Base-by-base conservation (phyloP, 805 yeast species). In the Wickerhamiella musiphila region DNA sequence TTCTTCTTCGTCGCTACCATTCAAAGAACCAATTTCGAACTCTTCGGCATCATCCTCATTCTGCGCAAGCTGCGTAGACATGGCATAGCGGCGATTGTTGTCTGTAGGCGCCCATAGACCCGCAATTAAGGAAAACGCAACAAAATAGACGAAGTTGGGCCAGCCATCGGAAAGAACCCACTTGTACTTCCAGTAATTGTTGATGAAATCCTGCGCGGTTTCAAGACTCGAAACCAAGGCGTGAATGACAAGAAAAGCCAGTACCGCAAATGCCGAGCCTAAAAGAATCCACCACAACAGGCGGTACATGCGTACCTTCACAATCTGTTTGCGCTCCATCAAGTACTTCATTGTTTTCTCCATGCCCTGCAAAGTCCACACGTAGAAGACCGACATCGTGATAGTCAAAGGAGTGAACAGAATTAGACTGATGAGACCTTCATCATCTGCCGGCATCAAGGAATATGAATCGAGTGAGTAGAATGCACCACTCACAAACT, bases 21-120 rank as follows among this genome's bases (percentile, higher is more conserved):
- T 46, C 26, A 70, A 45, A 36, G 70, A 72, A 38, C 70, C 76
- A 31, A 70, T 56, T 44, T 71, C 77, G 45, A 70, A 70, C 48
- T 71, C 77, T 26, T 70, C 83, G 9, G 68, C 78, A 23, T 68
- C 73, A 36, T 64, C 39, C 37, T 75, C 90, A 6, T 78, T 77
- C 42, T 94, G 90, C 10, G 66, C 53, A 28, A 90, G 62, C 57
- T 90, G 96, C 33, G 82, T 81, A 2, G 94, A 79, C 40, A 84
- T 84, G 9, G 95, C 96, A 49, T 90, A 68, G 70, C 92, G 75
- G 48, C 84, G 78, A 36, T 94, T 83, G 25, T 93, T 82, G 44
- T 78, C 90, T 0, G 95, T 86, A 33, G 99, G 99, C 55, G 98
- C 75, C 98, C 98, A 90, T 40, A 90, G 68, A 60, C 83, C 70